Conservation (phyloP, 441 rosid species). For the Aquilaria agallochum region DNA sequence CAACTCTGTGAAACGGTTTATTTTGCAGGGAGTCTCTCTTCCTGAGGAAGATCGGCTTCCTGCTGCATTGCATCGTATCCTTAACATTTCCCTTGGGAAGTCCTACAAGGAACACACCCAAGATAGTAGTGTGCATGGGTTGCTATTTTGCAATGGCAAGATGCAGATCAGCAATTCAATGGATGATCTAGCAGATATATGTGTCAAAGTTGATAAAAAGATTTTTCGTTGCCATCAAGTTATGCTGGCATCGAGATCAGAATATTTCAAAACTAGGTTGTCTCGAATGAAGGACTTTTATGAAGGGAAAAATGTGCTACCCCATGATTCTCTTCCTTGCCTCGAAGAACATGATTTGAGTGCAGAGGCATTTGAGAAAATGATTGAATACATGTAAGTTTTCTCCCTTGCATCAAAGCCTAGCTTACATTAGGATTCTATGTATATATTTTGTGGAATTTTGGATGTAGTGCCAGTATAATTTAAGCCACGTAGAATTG, state of each 20-base stretch:
- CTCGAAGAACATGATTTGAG: conserved; percentile 90
- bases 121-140: conserved; percentile 28
- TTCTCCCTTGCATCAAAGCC: conserved; percentile 7
- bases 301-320: conserved; percentile 49
- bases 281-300: conserved; percentile 72
- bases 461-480: too few species aligned
- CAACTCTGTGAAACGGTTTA: conserved; percentile 85
- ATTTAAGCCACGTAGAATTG: too few species aligned
- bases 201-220: conserved; percentile 65
- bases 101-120: conserved; percentile 23
- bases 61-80: conserved; percentile 59
- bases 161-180: conserved; percentile 34
- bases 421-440: conserved; percentile 6
- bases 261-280: conserved; percentile 86
- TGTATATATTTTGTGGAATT: too few species aligned
- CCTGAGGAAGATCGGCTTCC: conserved; percentile 94
- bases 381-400: conserved; percentile 93
- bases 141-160: conserved; percentile 30
- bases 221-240: conserved; percentile 87
- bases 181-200: conserved; percentile 86
- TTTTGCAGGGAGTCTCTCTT: conserved; percentile 77
- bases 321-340: conserved; percentile 45
- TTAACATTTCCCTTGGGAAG: conserved; percentile 50
- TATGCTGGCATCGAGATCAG: conserved; percentile 91
- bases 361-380: conserved; percentile 75